phyloP scores from a whole-genome alignment of 148 eudicot species.

The Amaranthus hypochondriacus region DNA sequence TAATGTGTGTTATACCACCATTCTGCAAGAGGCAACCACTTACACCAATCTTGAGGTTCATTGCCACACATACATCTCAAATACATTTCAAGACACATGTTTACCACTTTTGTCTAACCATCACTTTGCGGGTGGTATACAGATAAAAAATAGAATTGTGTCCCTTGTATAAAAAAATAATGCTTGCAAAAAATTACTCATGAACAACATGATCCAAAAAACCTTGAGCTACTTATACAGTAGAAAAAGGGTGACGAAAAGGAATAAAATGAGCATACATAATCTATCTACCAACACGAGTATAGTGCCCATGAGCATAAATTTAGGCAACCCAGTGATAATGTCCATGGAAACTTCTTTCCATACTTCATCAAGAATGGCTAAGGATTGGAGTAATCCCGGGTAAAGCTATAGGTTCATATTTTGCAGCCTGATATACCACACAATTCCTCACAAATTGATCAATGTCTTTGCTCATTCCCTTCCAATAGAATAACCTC shows the following conservation, averaged over 20 bases:
- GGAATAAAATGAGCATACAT: not conserved
- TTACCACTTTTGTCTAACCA: no score
- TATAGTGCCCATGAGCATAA: not conserved
- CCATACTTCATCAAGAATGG: no score
- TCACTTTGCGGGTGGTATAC: not conserved
- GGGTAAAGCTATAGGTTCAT: not conserved
- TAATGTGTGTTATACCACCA: constrained; percentile 3
- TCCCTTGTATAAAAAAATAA: not conserved
- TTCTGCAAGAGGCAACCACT: not conserved
- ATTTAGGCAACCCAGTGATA: no score
- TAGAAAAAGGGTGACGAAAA: not conserved
- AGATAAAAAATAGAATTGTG: not conserved
- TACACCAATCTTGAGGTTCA: not conserved
- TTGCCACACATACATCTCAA: not conserved
- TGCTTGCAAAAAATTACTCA: no score
- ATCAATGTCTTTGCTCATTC: not conserved
- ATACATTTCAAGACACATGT: not conserved
- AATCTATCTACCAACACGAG: not conserved
- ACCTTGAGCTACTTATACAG: not conserved
- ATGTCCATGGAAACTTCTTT: no score
- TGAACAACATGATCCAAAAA: no score
- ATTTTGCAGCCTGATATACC: not conserved
- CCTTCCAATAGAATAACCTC: not conserved
- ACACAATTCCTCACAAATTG: not conserved
- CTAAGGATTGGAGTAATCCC: not conserved